Conservation (phyloP, 352 stramenopile species). For the Globisporangium cylindrosporum region DNA sequence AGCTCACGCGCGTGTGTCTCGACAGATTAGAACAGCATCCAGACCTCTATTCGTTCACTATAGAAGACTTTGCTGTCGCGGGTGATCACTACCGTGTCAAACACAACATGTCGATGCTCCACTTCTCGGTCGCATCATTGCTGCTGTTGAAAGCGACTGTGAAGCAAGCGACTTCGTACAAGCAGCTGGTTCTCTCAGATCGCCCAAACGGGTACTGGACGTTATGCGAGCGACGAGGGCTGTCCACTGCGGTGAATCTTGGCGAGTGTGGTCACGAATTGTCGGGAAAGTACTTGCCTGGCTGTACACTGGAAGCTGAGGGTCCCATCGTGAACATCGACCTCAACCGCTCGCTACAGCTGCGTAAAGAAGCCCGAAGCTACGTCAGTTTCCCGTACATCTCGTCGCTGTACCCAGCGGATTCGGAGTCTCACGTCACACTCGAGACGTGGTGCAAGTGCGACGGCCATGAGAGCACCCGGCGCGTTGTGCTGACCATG, state of each 20-base stretch:
- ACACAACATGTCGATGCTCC: constrained; percentile 81
- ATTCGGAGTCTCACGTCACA: constrained; percentile 39
- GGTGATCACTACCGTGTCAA: constrained; percentile 58
- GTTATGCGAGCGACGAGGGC: constrained; percentile 79
- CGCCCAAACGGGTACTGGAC: constrained; percentile 82
- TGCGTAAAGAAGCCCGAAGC: constrained; percentile 53
- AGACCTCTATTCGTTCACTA: constrained; percentile 70
- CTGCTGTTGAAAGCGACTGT: constrained; percentile 74
- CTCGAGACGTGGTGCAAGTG: constrained; percentile 82
- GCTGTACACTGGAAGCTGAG: constrained; percentile 64
- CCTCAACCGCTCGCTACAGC: constrained; percentile 64
- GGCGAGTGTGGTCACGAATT: constrained; percentile 46
- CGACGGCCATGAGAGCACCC: constrained; percentile 64
- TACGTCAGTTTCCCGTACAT: constrained; percentile 58
- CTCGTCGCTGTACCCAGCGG: constrained; percentile 34
- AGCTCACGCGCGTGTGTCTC: constrained; percentile 40
- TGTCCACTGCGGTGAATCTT: constrained; percentile 64
- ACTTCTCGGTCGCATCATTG: constrained; percentile 88
- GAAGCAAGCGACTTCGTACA: constrained; percentile 78
- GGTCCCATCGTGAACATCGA: constrained; percentile 83
- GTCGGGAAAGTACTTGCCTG: constrained; percentile 51
- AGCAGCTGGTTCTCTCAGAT: constrained; percentile 68
- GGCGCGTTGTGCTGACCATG: constrained; percentile 64
- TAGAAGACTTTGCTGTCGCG: constrained; percentile 55
- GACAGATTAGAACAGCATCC: constrained; percentile 45